These are phyloP conservation scores for Ramularia endophylla DNA, from an alignment of 2,329 filamentous ascomycete species.

Conservation along the genomic window DNA sequence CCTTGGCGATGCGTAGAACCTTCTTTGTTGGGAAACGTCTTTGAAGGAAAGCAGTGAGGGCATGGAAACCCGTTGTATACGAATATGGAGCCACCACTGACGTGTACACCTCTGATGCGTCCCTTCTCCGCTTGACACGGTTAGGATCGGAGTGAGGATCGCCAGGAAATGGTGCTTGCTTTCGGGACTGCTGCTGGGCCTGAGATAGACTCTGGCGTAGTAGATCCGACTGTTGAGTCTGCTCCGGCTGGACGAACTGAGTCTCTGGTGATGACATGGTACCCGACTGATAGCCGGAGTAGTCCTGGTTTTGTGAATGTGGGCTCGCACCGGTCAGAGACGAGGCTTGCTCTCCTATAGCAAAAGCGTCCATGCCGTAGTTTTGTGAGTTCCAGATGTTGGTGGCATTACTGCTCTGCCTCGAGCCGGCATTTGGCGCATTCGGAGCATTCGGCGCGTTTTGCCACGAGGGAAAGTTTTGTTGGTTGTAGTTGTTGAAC, in stretches of 20 bases:
- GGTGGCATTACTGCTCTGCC: slow-evolving; percentile 36
- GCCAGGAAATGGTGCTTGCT: slow-evolving; percentile 24
- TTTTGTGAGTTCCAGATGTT: slow-evolving; percentile 40
- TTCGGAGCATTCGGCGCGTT: too few relatives aligned
- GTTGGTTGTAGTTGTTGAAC: slow-evolving; percentile 20
- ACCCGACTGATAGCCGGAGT: slow-evolving; percentile 33
- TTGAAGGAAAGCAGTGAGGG: slow-evolving; percentile 72
- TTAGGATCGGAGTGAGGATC: slow-evolving; percentile 22
- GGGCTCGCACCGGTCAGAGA: slow-evolving; percentile 55
- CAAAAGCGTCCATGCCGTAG: slow-evolving; percentile 48
- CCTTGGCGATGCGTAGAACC: slow-evolving; percentile 75
- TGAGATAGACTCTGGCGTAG: slow-evolving; percentile 31
- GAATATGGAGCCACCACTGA: slow-evolving; percentile 86
- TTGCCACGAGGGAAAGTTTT: slow-evolving; percentile 25
- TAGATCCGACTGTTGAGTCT: slow-evolving; percentile 26
- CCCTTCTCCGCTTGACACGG: slow-evolving; percentile 50
- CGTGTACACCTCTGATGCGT: slow-evolving; percentile 82
- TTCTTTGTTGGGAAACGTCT: slow-evolving; percentile 72
- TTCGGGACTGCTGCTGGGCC: slow-evolving; percentile 22
- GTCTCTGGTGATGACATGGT: slow-evolving; percentile 29
- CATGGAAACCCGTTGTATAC: slow-evolving; percentile 86
- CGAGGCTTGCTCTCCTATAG: slow-evolving; percentile 53
- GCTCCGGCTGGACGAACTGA: slow-evolving; percentile 27
- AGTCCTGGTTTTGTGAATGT: slow-evolving; percentile 47
- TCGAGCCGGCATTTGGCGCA: slow-evolving; percentile 33